Percentiles rank a stretch among this genome's conserved stretches.
These are phyloP conservation scores for Vitis hybrid DNA, from an alignment of 177 flowering plant genomes.

Conservation along the genomic window DNA sequence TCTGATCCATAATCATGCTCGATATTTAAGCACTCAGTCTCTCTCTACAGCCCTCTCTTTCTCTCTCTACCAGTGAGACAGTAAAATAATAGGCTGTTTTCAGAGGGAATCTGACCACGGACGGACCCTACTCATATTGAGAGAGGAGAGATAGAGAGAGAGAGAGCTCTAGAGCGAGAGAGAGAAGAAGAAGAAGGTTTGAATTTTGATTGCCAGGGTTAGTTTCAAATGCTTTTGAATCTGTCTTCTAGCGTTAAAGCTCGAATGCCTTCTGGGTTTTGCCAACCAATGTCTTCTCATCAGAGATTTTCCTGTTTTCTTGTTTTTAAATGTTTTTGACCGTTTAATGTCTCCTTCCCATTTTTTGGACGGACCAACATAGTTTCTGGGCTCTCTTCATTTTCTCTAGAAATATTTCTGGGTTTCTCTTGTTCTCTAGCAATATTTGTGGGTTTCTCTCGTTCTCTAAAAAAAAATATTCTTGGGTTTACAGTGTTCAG, in stretches of 20 bases:
- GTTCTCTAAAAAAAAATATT: no score
- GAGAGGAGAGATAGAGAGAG: not conserved
- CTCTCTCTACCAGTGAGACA: not conserved
- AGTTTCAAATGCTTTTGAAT: constrained; percentile 10
- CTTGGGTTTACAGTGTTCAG: not conserved
- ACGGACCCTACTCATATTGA: constrained; percentile 11
- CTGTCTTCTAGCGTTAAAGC: constrained; percentile 9
- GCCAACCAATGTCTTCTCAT: not conserved
- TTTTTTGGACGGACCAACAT: not conserved
- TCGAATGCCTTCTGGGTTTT: constrained; percentile 6
- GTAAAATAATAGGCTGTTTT: constrained; percentile 3
- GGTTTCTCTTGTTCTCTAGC: not conserved
- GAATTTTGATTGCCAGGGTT: constrained; percentile 24
- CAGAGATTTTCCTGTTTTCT: not conserved
- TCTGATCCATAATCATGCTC: constrained; percentile 26
- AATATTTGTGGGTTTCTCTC: not conserved
- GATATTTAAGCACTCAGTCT: constrained; percentile 17
- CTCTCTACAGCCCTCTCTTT: not conserved
- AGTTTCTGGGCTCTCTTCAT: constrained; percentile 9
- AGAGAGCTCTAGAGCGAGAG: not conserved
- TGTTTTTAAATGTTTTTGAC: constrained; percentile 23
- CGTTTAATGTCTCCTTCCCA: constrained; percentile 20
- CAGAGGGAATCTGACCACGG: constrained; percentile 10
- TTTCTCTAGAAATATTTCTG: constrained; percentile 8
- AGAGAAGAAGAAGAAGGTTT: constrained; percentile 8